phyloP scores from a whole-genome alignment of 2,329 filamentous ascomycete species.

The Aspergillus terreus region DNA sequence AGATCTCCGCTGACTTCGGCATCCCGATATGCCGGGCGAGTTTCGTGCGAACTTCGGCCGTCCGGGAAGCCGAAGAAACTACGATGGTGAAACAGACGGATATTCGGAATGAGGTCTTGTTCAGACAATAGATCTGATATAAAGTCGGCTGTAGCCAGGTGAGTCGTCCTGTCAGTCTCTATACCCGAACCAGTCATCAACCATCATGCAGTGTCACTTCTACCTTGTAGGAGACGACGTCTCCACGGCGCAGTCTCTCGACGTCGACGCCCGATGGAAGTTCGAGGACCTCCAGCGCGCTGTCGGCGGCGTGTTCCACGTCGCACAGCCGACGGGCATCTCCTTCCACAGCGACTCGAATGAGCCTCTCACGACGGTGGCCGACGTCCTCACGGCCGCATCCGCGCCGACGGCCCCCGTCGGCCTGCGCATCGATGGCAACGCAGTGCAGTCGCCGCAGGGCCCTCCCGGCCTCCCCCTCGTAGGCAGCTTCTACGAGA shows the following conservation, averaged over 20 bases:
- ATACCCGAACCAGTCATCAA: neutral
- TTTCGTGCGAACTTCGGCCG: constrained; percentile 10
- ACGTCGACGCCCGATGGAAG: constrained; percentile 44
- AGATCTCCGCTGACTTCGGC: neutral
- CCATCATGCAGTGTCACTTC: constrained; percentile 10
- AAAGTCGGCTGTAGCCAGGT: neutral
- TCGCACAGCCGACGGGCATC: constrained; percentile 38
- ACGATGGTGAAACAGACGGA: neutral
- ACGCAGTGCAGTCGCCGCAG: constrained; percentile 17
- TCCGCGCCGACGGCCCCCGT: constrained; percentile 4
- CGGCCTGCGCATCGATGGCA: constrained; percentile 21
- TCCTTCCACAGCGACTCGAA: constrained; percentile 9
- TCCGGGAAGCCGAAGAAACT: neutral
- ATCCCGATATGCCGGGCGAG: constrained; percentile 3
- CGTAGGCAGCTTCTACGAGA: constrained; percentile 51
- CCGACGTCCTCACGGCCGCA: constrained; percentile 3
- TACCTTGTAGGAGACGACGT: constrained; percentile 18
- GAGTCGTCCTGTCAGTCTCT: neutral
- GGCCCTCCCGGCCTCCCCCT: constrained; percentile 23
- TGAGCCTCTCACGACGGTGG: constrained; percentile 4
- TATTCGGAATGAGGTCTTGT: neutral
- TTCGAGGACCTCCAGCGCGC: constrained; percentile 54
- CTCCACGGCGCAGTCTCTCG: constrained; percentile 48
- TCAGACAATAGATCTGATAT: neutral
- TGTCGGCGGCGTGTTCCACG: constrained; percentile 46